Percentiles rank a stretch among this genome's conserved stretches.
Evolutionary conservation across 2,329 filamentous ascomycete species (phyloP).

Genomic region (Stemphylium beticola): DNA sequence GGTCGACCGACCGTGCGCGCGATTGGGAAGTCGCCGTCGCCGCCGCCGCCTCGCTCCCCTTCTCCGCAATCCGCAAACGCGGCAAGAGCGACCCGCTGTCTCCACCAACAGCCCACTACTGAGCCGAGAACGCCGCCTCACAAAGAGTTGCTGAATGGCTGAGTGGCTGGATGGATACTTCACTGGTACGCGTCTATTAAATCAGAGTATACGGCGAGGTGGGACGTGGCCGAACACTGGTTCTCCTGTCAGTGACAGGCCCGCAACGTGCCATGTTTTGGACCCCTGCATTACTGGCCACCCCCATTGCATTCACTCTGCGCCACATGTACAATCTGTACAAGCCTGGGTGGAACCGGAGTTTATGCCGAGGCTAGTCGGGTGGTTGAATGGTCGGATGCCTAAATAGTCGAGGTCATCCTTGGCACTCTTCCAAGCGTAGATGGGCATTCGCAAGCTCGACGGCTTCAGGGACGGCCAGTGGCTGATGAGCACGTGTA

Average conservation of each 20-base stretch:
- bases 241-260: slow-evolving; percentile 1
- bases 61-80: slow-evolving; percentile 32
- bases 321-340: slow-evolving; percentile 9
- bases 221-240: not conserved
- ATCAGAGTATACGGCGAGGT: not conserved
- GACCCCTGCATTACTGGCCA: slow-evolving; percentile 13
- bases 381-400: not conserved
- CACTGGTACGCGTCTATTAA: not conserved
- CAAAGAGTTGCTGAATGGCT: not conserved
- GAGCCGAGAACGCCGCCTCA: slow-evolving; percentile 11
- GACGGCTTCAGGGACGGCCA: not conserved
- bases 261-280: slow-evolving; percentile 5
- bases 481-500: not conserved
- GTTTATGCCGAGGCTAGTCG: not conserved
- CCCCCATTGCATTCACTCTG: not conserved
- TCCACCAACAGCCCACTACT: slow-evolving; percentile 14
- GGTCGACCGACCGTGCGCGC: slow-evolving; percentile 31
- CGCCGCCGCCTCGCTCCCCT: slow-evolving; percentile 25
- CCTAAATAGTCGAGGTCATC: no score
- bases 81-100: slow-evolving; percentile 33
- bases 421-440: not conserved
- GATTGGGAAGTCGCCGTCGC: slow-evolving; percentile 25
- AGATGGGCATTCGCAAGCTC: not conserved
- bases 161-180: not conserved
- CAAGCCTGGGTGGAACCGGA: not conserved